Conservation (phyloP, 768 basidiomycete species). For the Mycena floridula region DNA sequence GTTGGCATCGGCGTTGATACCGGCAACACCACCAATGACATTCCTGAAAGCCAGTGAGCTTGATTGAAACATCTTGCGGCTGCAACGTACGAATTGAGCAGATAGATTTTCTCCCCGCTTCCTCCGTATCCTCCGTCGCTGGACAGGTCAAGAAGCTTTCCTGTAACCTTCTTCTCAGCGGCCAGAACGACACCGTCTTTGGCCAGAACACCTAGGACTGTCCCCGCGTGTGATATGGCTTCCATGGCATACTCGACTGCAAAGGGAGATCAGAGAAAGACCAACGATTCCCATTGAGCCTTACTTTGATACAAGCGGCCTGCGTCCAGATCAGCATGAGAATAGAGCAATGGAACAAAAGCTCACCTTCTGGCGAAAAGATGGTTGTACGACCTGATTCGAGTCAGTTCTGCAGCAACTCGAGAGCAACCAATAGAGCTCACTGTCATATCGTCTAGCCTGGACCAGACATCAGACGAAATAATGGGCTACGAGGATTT, state of each 20-base stretch:
- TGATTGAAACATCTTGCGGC: background rate
- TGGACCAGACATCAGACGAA: too few relatives aligned
- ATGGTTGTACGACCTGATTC: conserved; percentile 87
- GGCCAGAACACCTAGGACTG: conserved; percentile 88
- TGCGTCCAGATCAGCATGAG: conserved; percentile 25
- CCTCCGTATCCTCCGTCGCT: conserved; percentile 91
- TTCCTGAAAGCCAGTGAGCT: conserved; percentile 48
- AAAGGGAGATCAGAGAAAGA: conserved; percentile 4
- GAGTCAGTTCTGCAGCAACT: conserved; percentile 10
- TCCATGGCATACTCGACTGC: conserved; percentile 99
- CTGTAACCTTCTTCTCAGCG: conserved; percentile 97
- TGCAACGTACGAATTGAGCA: conserved; percentile 81
- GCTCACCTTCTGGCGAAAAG: conserved; percentile 93
- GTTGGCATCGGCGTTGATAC: conserved; percentile 95
- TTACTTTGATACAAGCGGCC: conserved; percentile 95
- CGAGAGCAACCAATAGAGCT: conserved; percentile 13
- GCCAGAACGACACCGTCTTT: conserved; percentile 89
- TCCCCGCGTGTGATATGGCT: conserved; percentile 93
- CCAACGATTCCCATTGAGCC: conserved; percentile 18
- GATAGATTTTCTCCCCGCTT: conserved; percentile 96
- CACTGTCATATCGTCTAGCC: conserved; percentile 97
- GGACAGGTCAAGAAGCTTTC: conserved; percentile 89
- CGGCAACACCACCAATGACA: conserved; percentile 92
- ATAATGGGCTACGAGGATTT: background rate
- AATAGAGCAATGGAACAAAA: conserved; percentile 5